Evolutionary conservation across 345 rosid species (phyloP), one percentile per base, ranked within the genome.

Genomic region (Laguncularia racemosa): DNA sequence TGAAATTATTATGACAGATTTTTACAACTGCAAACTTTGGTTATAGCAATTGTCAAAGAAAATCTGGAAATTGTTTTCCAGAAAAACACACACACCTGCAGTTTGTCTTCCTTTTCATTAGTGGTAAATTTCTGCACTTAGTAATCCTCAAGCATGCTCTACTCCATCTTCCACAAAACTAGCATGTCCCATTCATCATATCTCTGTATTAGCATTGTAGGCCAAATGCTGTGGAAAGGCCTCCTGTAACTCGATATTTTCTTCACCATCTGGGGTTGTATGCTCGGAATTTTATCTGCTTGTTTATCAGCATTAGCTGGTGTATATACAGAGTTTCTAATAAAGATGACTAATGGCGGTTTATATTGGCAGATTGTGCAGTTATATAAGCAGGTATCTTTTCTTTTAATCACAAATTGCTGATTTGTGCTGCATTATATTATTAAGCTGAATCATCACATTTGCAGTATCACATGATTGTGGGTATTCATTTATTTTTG

Each of bases 261-360:
- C 96, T 43, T 89, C 99, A 60, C 93, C 97, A 84, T 88, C 53
- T 93, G 79, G 63, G 97, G 97, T 4, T 90, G 88, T 68, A 40
- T 88, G 87, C 64, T 90, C 20, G 99, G 96, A 1, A 48, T 81
- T 45, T 74, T 95, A 40, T 95, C 97, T 61, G 99, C 99, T 65
- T 81, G 85, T 73, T 83, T 93, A 55, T 90, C 99, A 0, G 99
- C 96, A 16, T 67, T 84, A 40, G 97, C 97, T 3, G 99, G 99
- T 57, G 90, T 95, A 55, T 93, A 90, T 61, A 95, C 97, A 23
- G 99, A 95, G 66, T 93, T 84, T 72, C 76, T 89, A 64, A 86
- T 89, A 91, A 86, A 89, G 81, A 84, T 82, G 82, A 89, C 82
- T 56, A 81, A 81, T 50, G 97, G 86, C 56, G 80, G 84, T 73